phyloP scores from a whole-genome alignment of 1,139 yeast species.

The Scheffersomyces segobiensis region DNA sequence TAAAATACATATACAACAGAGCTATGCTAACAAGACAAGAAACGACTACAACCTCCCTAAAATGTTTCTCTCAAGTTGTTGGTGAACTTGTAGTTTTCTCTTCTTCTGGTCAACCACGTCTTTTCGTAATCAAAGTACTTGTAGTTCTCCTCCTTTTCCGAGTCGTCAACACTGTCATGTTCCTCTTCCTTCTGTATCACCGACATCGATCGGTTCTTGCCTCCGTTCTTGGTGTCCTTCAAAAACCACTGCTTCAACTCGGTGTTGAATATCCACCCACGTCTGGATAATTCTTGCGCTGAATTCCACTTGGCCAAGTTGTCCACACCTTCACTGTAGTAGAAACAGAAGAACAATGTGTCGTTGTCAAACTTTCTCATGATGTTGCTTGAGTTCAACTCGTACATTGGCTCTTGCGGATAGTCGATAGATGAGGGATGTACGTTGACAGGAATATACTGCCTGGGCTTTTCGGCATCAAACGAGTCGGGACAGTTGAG shows the following conservation, averaged over 20 bases:
- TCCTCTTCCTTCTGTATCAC: slow-evolving; percentile 35
- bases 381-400: slow-evolving; percentile 50
- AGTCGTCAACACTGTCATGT: slow-evolving; percentile 14
- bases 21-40: neutral
- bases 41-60: neutral
- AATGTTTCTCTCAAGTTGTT: slow-evolving; percentile 24
- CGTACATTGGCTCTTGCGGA: slow-evolving; percentile 85
- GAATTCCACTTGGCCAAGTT: slow-evolving; percentile 66
- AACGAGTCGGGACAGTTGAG: slow-evolving; percentile 91
- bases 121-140: slow-evolving; percentile 89
- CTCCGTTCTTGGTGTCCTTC: slow-evolving; percentile 46
- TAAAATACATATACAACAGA: neutral
- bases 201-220: slow-evolving; percentile 45
- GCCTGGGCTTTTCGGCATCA: slow-evolving; percentile 84
- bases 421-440: slow-evolving; percentile 90
- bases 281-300: slow-evolving; percentile 73
- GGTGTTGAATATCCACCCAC: slow-evolving; percentile 89
- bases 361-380: slow-evolving; percentile 80
- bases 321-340: slow-evolving; percentile 58
- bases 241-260: slow-evolving; percentile 80
- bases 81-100: slow-evolving; percentile 56
- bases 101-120: slow-evolving; percentile 84
- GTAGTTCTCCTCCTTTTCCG: slow-evolving; percentile 60
- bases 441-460: slow-evolving; percentile 77
- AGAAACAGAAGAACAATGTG: slow-evolving; percentile 89